Base-by-base conservation (phyloP, 768 basidiomycete genomes). In the Daedalea quercina region DNA sequence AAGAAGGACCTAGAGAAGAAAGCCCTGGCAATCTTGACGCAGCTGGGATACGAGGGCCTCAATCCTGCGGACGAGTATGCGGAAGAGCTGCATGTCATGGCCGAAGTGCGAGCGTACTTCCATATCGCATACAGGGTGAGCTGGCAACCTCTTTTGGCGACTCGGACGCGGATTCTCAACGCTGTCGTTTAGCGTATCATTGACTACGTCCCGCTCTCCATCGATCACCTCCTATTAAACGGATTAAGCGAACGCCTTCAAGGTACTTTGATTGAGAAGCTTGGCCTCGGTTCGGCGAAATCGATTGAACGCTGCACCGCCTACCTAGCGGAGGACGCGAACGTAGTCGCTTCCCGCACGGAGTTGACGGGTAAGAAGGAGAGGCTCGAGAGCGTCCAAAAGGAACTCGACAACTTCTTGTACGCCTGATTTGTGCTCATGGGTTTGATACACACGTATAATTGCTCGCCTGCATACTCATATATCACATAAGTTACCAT, bases 21-120 rank as follows among this genome's bases (percentile, higher is more conserved):
- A n/a, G 50, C 58, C 2, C 51, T 63, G 0, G 56, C 56, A 2
- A 35, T 44, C 4, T 55, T 64, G 24, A 53, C 51, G 15, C 35
- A 31, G 40, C 44, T 60, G 3, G 63, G 60, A 3, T 57, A 52
- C 46, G 9, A 23, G 2, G 54, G 48, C 19, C 23, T 64, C 24
- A 54, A 54, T 24, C 54, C 54, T 12, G 26, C 69, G 0, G 82
- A 85, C 54, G 65, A 65, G 7, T 77, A 73, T 71, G 81, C 81
- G 35, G 72, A 76, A 0, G 82, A 82, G 0, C 57, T 87, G 3
- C 57, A 64, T 4, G 82, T 88, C 53, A 87, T 88, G 85, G 82
- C 83, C 0, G 78, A 83, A 51, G 82, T 86, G 3, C 70, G 82
- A 8, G 85, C 81, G 0, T 87, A 88, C 58, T 88, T 87, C 65